These are phyloP conservation scores for Berkeleyomyces basicola DNA, from an alignment of 2,329 filamentous ascomycete species.

Conservation along the genomic window DNA sequence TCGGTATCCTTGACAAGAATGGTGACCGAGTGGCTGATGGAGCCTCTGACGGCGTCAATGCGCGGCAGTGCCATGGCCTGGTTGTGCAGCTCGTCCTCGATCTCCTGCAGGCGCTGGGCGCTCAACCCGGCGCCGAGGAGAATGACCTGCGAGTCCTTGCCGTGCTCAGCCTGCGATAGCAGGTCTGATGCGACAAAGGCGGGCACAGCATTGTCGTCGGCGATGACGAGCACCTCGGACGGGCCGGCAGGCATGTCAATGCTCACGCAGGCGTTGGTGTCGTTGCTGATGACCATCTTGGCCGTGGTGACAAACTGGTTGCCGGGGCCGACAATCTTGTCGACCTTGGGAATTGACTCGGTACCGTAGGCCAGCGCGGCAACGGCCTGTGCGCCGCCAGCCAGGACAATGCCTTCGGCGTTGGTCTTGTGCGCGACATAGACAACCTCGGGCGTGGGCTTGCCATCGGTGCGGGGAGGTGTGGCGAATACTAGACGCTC, in stretches of 20 bases:
- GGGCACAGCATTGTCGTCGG: constrained; percentile 73
- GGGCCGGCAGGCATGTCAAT: constrained; percentile 98
- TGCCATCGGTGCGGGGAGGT: constrained; percentile 75
- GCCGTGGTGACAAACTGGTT: constrained; percentile 98
- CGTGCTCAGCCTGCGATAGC: constrained; percentile 90
- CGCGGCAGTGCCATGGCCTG: constrained; percentile 79
- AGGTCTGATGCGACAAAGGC: constrained; percentile 92
- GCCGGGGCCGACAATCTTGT: constrained; percentile 94
- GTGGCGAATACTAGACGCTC: constrained; percentile 88
- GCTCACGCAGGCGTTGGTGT: constrained; percentile 84
- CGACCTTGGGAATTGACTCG: constrained; percentile 83
- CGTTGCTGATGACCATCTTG: constrained; percentile 97
- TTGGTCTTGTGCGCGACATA: constrained; percentile 95
- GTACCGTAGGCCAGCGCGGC: constrained; percentile 97
- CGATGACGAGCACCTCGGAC: constrained; percentile 90
- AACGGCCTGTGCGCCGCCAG: constrained; percentile 87
- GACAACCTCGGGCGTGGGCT: constrained; percentile 88
- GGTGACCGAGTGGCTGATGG: constrained; percentile 84
- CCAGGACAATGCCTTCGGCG: constrained; percentile 87
- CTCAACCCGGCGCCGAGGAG: constrained; percentile 68
- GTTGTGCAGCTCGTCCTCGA: constrained; percentile 78
- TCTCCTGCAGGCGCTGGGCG: constrained; percentile 57
- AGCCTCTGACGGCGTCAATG: constrained; percentile 79
- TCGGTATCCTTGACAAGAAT: constrained; percentile 55
- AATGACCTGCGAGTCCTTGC: constrained; percentile 88